These are phyloP conservation scores for Didymellaceae sp. DNA, from an alignment of 2,329 filamentous ascomycete genomes.

Conservation along the genomic window DNA sequence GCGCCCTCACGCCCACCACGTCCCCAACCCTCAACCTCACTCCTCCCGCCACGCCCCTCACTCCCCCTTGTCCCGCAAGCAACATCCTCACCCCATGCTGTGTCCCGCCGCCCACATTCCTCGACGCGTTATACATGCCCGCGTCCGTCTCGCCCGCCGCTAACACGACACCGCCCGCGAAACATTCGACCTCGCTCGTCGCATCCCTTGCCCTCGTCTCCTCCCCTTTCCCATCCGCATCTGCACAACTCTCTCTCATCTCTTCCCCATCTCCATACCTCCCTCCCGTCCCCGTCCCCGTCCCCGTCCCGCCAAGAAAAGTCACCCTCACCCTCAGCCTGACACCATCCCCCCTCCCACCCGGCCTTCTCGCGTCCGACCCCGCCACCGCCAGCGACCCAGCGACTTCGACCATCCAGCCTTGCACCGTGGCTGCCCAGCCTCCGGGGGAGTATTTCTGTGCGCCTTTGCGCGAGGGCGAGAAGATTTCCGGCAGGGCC, in stretches of 20 bases:
- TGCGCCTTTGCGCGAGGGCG: slow-evolving; percentile 58
- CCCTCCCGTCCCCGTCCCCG: too few species aligned
- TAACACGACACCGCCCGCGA: too few species aligned
- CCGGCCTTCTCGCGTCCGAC: too few species aligned
- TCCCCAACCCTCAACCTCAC: slow-evolving; percentile 32
- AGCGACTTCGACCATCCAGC: slow-evolving; percentile 58
- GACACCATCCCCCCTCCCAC: slow-evolving; percentile 36
- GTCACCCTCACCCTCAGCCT: slow-evolving; percentile 25
- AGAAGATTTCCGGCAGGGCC: slow-evolving; percentile 60
- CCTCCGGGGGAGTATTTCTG: slow-evolving; percentile 59
- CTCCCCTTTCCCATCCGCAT: background rate
- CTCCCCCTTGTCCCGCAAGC: slow-evolving; percentile 38
- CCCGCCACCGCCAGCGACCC: too few species aligned
- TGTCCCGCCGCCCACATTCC: slow-evolving; percentile 2
- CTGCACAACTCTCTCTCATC: too few species aligned
- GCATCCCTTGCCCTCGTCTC: background rate
- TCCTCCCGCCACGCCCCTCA: slow-evolving; percentile 19
- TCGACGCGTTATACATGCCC: slow-evolving; percentile 23
- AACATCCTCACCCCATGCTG: slow-evolving; percentile 26
- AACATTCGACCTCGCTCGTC: too few species aligned
- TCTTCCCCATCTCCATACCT: background rate
- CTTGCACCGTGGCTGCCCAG: slow-evolving; percentile 56
- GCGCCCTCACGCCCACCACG: slow-evolving; percentile 48
- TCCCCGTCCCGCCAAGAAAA: too few species aligned
- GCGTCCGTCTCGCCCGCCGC: slow-evolving; percentile 20